Percentiles rank a stretch among this genome's conserved stretches.
phyloP scores from a whole-genome alignment of 306 rosid species.

The Oxytropis ochrocephala region DNA sequence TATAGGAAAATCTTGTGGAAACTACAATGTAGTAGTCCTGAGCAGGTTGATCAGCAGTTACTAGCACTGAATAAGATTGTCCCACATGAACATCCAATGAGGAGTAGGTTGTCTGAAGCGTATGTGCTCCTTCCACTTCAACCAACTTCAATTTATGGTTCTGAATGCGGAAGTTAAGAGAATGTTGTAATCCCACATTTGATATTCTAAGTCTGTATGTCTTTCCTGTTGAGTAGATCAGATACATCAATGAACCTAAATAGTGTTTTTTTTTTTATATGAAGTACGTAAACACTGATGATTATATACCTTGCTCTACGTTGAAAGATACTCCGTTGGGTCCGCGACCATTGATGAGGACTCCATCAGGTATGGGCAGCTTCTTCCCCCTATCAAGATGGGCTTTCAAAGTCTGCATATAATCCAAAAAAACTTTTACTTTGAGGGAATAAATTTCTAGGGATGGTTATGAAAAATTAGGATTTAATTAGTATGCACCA shows the following conservation, averaged over 20 bases:
- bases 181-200: constrained; percentile 77
- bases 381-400: constrained; percentile 65
- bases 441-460: not conserved
- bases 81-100: constrained; percentile 89
- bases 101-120: constrained; percentile 80
- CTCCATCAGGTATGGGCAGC: constrained; percentile 79
- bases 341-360: constrained; percentile 96
- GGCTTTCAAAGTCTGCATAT: constrained; percentile 54
- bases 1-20: constrained; percentile 62
- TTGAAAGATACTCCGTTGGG: constrained; percentile 53
- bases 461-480: no score
- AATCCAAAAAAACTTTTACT: not conserved
- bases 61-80: constrained; percentile 82
- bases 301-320: constrained; percentile 98
- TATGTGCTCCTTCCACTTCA: constrained; percentile 96
- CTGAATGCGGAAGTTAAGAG: constrained; percentile 88
- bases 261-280: no score
- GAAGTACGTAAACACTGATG: no score
- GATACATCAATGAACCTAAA: no score
- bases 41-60: constrained; percentile 93
- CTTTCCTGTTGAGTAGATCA: constrained; percentile 84
- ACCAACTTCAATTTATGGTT: constrained; percentile 77
- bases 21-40: constrained; percentile 77
- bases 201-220: constrained; percentile 94
- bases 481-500: no score